phyloP scores from a whole-genome alignment of 2,329 filamentous ascomycete genomes.

The Penicillium corylophilum region DNA sequence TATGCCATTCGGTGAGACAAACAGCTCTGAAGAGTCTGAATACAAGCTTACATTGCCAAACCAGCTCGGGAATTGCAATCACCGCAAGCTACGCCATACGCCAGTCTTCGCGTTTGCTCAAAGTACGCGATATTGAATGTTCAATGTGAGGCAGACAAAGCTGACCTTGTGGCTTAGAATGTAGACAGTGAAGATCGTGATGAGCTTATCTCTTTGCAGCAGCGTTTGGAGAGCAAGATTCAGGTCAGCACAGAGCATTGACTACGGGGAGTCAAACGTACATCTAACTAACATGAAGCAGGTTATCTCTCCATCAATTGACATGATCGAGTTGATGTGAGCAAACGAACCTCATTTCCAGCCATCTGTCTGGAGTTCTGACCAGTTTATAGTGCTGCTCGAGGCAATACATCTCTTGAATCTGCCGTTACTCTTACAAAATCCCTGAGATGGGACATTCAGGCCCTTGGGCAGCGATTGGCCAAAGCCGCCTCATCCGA shows the following conservation, averaged over 20 bases:
- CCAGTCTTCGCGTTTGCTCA: conserved; percentile 75
- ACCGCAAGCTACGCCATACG: conserved; percentile 82
- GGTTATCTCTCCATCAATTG: conserved; percentile 87
- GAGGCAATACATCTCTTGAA: conserved; percentile 77
- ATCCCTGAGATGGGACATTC: conserved; percentile 78
- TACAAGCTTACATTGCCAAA: conserved; percentile 7
- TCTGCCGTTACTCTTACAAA: conserved; percentile 82
- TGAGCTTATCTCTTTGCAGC: conserved; percentile 71
- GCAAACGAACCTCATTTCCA: conserved; percentile 22
- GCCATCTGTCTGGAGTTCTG: background rate
- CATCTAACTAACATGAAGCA: conserved; percentile 33
- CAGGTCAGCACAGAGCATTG: conserved; percentile 53
- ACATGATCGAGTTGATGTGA: conserved; percentile 87
- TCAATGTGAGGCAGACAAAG: background rate
- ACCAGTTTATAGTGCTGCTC: conserved; percentile 54
- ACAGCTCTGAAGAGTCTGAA: conserved; percentile 15
- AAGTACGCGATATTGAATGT: conserved; percentile 42
- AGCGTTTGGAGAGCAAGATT: conserved; percentile 80
- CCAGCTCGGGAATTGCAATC: conserved; percentile 73
- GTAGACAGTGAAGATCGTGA: conserved; percentile 70
- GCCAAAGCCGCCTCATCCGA: conserved; percentile 68
- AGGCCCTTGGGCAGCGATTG: conserved; percentile 72
- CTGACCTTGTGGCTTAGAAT: conserved; percentile 44
- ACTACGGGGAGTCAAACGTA: background rate
- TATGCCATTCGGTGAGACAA: conserved; percentile 70